phyloP scores from a whole-genome alignment of 257 asterid genomes.

The Solanum sejunctum region DNA sequence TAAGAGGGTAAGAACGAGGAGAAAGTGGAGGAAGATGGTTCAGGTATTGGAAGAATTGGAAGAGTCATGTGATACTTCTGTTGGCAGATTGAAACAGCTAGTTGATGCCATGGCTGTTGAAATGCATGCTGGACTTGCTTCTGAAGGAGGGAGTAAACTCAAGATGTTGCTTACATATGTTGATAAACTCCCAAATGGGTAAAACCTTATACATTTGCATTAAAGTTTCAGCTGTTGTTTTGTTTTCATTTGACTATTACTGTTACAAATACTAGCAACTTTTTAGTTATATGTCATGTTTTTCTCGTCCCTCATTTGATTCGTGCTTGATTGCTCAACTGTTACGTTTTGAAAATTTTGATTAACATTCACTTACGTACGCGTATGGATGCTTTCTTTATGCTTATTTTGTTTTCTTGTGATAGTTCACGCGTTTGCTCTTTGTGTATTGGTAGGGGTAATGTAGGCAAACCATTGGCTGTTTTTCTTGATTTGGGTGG shows the following conservation, averaged over 20 bases:
- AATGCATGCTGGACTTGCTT: conserved; percentile 95
- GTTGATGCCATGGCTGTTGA: conserved; percentile 94
- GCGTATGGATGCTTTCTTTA: background rate
- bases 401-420: background rate
- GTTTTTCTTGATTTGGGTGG: background rate
- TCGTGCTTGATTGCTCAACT: background rate
- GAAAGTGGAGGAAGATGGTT: conserved; percentile 45
- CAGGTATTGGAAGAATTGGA: background rate
- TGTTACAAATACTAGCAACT: background rate
- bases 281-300: background rate
- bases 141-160: conserved; percentile 89
- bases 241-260: background rate
- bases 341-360: background rate
- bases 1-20: conserved; percentile 42
- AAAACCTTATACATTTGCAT: background rate
- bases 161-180: conserved; percentile 84
- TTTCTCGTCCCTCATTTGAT: background rate
- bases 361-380: background rate
- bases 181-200: conserved; percentile 76
- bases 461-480: background rate
- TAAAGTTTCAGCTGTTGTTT: background rate
- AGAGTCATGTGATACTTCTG: conserved; percentile 44
- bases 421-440: background rate
- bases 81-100: conserved; percentile 61
- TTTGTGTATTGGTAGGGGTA: background rate